Evolutionary conservation across 805 yeast genomes (phyloP).

Genomic region (Vanderwaltozyma verrucispora): DNA sequence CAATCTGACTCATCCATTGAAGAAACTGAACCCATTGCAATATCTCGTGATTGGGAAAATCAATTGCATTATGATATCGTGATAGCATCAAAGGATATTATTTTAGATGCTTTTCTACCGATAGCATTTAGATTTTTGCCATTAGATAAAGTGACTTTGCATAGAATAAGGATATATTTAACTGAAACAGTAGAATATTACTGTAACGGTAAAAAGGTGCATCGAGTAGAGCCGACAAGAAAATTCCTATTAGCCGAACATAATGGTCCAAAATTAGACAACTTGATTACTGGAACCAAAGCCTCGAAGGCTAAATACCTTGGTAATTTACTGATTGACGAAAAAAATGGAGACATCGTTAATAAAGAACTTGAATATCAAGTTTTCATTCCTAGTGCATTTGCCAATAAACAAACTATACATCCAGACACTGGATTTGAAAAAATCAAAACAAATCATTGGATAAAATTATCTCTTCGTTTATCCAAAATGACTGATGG

Average conservation of each 20-base stretch:
- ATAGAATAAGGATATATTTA: constrained; percentile 72
- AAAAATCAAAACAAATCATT: constrained; percentile 82
- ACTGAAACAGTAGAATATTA: constrained; percentile 89
- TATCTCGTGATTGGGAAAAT: constrained; percentile 89
- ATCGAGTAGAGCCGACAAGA: constrained; percentile 81
- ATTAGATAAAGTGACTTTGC: constrained; percentile 73
- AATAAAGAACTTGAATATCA: constrained; percentile 80
- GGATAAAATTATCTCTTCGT: constrained; percentile 85
- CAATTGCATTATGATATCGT: constrained; percentile 82
- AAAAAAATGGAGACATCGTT: constrained; percentile 44
- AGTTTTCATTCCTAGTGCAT: constrained; percentile 66
- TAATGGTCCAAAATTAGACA: constrained; percentile 42
- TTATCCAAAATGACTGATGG: constrained; percentile 56
- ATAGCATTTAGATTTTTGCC: constrained; percentile 78
- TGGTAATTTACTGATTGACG: constrained; percentile 34
- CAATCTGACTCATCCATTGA: constrained; percentile 73
- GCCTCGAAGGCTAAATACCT: constrained; percentile 30
- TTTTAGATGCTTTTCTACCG: constrained; percentile 76
- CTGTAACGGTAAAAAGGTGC: constrained; percentile 78
- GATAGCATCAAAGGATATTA: constrained; percentile 80
- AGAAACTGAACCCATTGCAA: constrained; percentile 87
- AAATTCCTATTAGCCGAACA: constrained; percentile 76
- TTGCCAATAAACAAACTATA: constrained; percentile 44
- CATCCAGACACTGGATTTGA: constrained; percentile 83
- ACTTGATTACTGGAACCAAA: constrained; percentile 25